Conservation (phyloP, 2,329 filamentous ascomycete genomes). For the Hirsutella minnesotensis region DNA sequence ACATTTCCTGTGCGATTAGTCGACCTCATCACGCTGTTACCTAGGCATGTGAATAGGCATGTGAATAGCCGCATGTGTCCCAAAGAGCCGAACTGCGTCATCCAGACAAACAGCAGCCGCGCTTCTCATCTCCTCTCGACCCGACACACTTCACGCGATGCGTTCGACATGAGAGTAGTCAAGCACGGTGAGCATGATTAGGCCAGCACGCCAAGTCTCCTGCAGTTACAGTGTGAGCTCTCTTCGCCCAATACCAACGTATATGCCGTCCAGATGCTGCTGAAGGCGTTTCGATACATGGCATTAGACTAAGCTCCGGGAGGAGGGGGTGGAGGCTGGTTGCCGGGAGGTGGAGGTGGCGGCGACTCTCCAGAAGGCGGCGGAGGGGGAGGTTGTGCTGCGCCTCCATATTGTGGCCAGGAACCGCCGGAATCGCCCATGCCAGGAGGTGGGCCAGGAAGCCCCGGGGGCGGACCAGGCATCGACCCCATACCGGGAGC, state of each 20-base stretch:
- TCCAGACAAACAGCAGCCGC: no score
- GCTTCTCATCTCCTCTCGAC: no score
- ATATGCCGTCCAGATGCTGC: neutral
- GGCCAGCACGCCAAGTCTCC: neutral
- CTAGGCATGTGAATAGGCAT: neutral
- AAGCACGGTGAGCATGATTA: no score
- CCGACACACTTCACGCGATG: no score
- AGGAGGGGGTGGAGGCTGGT: conserved; percentile 52
- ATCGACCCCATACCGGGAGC: conserved; percentile 20
- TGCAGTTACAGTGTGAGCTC: neutral
- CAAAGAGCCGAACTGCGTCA: no score
- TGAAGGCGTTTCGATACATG: neutral
- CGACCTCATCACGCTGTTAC: neutral
- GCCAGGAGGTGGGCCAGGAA: conserved; percentile 36
- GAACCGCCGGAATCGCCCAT: conserved; percentile 50
- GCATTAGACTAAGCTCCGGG: conserved; percentile 29
- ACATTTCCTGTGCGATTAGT: conserved; percentile 2
- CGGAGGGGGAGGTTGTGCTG: conserved; percentile 45
- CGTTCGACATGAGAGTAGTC: no score
- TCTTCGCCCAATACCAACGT: neutral
- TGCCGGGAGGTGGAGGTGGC: conserved; percentile 52
- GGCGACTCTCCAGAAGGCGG: conserved; percentile 34
- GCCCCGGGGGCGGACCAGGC: conserved; percentile 30
- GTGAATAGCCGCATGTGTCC: no score
- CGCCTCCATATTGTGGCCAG: conserved; percentile 52